phyloP scores from a whole-genome alignment of 1,139 yeast genomes.

The Suhomyces kunorum region DNA sequence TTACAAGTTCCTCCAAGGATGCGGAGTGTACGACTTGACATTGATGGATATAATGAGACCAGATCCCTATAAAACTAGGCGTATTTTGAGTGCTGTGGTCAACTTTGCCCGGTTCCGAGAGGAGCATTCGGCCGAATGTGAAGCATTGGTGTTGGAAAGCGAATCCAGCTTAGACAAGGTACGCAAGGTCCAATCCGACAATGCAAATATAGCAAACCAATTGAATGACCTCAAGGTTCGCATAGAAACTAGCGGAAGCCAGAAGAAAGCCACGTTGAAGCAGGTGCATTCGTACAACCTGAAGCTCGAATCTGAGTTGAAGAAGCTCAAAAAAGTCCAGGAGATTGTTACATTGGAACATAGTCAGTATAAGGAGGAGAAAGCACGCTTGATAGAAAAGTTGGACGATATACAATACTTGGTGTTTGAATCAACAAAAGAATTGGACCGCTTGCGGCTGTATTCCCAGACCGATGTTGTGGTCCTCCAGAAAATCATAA shows the following conservation, averaged over 20 bases:
- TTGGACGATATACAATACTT: conserved; percentile 56
- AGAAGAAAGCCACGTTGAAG: conserved; percentile 36
- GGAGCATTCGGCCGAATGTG: conserved; percentile 70
- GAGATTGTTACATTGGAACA: conserved; percentile 68
- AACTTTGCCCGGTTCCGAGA: conserved; percentile 86
- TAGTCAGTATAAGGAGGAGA: conserved; percentile 63
- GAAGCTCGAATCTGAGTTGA: conserved; percentile 62
- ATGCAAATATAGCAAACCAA: conserved; percentile 43
- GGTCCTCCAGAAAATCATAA: conserved; percentile 54
- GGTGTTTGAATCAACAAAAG: conserved; percentile 57
- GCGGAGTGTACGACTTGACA: conserved; percentile 79
- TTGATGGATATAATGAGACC: conserved; percentile 68
- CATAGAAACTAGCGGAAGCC: conserved; percentile 25
- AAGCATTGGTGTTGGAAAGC: conserved; percentile 55
- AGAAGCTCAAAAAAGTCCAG: conserved; percentile 62
- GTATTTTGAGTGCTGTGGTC: conserved; percentile 79
- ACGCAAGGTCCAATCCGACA: conserved; percentile 34
- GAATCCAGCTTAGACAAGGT: conserved; percentile 50
- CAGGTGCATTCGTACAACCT: conserved; percentile 58
- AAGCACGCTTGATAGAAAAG: conserved; percentile 55
- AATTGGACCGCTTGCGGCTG: conserved; percentile 58
- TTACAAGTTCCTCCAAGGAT: conserved; percentile 61
- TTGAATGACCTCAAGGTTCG: conserved; percentile 40
- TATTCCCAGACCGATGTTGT: conserved; percentile 66
- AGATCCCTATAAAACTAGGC: conserved; percentile 60